Evolutionary conservation across 768 basidiomycete genomes (phyloP).

Genomic region (Termitomyces sp.): DNA sequence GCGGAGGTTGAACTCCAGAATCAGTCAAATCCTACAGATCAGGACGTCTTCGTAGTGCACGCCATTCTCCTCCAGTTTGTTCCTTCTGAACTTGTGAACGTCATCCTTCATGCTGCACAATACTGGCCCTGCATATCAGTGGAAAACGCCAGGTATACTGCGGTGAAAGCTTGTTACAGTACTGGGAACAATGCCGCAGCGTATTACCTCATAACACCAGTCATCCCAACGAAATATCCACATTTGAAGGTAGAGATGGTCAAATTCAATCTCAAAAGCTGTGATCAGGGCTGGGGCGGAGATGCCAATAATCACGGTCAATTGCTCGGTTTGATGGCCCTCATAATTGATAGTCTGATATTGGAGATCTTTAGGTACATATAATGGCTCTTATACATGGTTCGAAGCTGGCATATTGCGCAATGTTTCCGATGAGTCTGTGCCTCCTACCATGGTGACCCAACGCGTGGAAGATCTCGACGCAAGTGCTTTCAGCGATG

Average conservation of each 20-base stretch:
- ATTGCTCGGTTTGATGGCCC: background rate
- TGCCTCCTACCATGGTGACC: background rate
- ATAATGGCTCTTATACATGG: slow-evolving; percentile 26
- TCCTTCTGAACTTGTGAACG: slow-evolving; percentile 22
- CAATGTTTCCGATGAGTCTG: background rate
- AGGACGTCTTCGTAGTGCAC: slow-evolving; percentile 16
- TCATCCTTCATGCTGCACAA: slow-evolving; percentile 20
- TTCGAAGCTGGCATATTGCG: slow-evolving; percentile 27
- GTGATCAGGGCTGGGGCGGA: slow-evolving; percentile 30
- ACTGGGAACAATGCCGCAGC: slow-evolving; percentile 6
- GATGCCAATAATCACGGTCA: slow-evolving; percentile 16
- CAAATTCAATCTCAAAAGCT: slow-evolving; percentile 12
- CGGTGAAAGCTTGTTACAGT: slow-evolving; percentile 4
- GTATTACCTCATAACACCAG: slow-evolving; percentile 17
- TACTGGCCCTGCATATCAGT: slow-evolving; percentile 21
- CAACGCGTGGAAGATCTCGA: background rate
- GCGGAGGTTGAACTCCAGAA: too few relatives aligned
- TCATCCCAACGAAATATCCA: slow-evolving; percentile 6
- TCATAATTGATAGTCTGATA: background rate
- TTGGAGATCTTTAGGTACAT: slow-evolving; percentile 16
- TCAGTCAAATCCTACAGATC: background rate
- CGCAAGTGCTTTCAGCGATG: background rate
- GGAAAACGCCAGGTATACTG: background rate
- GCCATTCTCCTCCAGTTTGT: slow-evolving; percentile 11
- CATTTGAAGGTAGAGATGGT: slow-evolving; percentile 16